Evolutionary conservation across 306 rosid genomes (phyloP), one percentile per base, ranked within the genome.

Genomic region (Alnus rubra): DNA sequence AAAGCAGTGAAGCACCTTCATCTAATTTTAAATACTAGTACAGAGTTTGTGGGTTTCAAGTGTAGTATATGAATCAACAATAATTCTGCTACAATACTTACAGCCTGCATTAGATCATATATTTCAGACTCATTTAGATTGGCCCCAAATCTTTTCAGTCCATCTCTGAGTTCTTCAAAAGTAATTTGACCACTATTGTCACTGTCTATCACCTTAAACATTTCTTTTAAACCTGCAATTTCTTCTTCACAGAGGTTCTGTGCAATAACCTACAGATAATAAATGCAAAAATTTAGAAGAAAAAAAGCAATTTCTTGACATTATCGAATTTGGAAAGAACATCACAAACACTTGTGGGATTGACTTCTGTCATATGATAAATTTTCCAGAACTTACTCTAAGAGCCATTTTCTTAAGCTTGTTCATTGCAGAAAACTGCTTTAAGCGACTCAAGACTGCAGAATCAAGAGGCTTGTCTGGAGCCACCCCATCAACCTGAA

Each of bases 321-420:
- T 76, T 18, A 50, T 69, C 45, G 35, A 78, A 42, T 33, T 12
- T 33, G 50, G 44, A 14, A 28, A 62, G 10, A 44, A n/a, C 15
- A 60, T 30, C 10, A 35, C 19, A 45, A n/a, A 47, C 50, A 74
- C 62, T 48, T 11, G 11, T 60, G 31, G 71, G 67, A 76, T 23
- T 30, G 3, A 70, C 30, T 79, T 75, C 15, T 37, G 18, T 15
- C 39, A 33, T 55, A 15, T 42, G 31, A 12, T 55, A 58, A 50
- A 74, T 60, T n/a, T 4, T 15, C 67, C 19, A 68, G 42, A 74
- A 91, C 92, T 72, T 85, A 94, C 98, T 85, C 95, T 91, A 10
- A 92, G 95, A 82, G 93, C 98, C 94, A 94, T 91, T 88, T 88
- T 94, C 86, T 94, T 94, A 65, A 94, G 89, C 77, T 89, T 94